Base-by-base conservation (phyloP, 257 asterid species). In the Voacanga thouarsii region DNA sequence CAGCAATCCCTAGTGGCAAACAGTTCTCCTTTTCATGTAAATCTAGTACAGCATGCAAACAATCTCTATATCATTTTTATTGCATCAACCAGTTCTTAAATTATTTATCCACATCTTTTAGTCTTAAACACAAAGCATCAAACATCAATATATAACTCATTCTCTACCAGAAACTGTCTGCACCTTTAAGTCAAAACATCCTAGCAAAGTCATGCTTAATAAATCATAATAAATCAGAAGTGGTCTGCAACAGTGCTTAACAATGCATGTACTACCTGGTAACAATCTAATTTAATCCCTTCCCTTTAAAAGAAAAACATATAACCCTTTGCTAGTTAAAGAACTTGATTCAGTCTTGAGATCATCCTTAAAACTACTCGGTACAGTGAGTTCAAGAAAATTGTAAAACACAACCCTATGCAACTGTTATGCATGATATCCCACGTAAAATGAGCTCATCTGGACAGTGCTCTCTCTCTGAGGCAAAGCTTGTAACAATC, bases 171-270 rank as follows among this genome's bases (percentile, higher is more conserved):
- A 5, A 41, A 15, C 9, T 23, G 4, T 44, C 0, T 75, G 14
- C 72, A 61, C 57, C 24, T 75, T 61, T 45, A 12, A 43, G 28
- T 23, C 72, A 63, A 45, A 44, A 75, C 39, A 61, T 75, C 44
- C 45, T 61, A 5, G 1, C 41, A 19, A 63, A 45, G 3, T 63
- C 24, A 47, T 19, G 41, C 39, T 56, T 23, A 37, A 23, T 3
- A 56, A 6, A 23, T 72, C n/a, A 30, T 23, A 37, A 23, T 3
- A 56, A 6, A 23, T 72, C n/a, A 30, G 44, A 74, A 19, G 28
- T 56, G 37, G n/a, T 53, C 59, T 53, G 50, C 24, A 55, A 5
- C 67, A 56, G 23, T 6, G 23, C 50, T 73, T 53, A 2, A 60
- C 5, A 24, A 12, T 60, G 67, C 15, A 59, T 6, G 65, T n/a